Base-by-base conservation (phyloP, 2,329 filamentous ascomycete genomes). In the Exserohilum turcica region DNA sequence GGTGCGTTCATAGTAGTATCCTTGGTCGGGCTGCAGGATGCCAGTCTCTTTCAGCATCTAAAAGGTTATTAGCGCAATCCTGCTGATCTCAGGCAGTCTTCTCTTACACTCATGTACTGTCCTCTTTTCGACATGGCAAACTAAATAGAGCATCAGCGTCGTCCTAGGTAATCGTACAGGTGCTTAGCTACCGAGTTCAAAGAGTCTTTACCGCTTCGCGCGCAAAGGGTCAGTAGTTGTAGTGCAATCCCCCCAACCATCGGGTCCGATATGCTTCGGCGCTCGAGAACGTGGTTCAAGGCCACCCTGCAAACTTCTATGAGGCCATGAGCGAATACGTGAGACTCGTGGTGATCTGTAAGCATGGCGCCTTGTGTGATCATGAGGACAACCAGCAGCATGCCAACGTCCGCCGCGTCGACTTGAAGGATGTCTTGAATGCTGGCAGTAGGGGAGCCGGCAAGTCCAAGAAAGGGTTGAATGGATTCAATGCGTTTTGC, bases 361-460 rank as follows among this genome's bases (percentile, higher is more conserved):
- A 52, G 50, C 50, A 52, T 48, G 3, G 50, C 50, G 18, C 50
- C 50, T 19, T 52, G 50, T 8, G 50, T 31, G 6, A 52, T 52
- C 1, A 52, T 16, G 6, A 52, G 38, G 15, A 52, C 43, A 12
- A 52, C 37, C 24, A 52, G 27, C 3, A 52, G 24, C 10, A 53
- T 53, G 38, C 50, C 50, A 2, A 53, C 15, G 37, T 53, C 50
- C 13, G 38, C 44, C 6, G 21, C 24, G 31, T 53, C 44, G 7
- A 48, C 19, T n/a, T 48, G 38, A 7, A 53, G 15, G 6, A 53
- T 48, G 2, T 53, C 44, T 31, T 48, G 38, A 2, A 53, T 33
- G 6, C 48, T 53, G 38, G 46, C 19, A 12, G 39, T 31, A 2
- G 50, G 13, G 6, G 37, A 53, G 12, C 50, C 50, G n/a, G 50